Percentiles rank a stretch among this genome's conserved stretches.
Evolutionary conservation across 1,284 basidiomycete genomes (phyloP).

Genomic region (Somion occarium): DNA sequence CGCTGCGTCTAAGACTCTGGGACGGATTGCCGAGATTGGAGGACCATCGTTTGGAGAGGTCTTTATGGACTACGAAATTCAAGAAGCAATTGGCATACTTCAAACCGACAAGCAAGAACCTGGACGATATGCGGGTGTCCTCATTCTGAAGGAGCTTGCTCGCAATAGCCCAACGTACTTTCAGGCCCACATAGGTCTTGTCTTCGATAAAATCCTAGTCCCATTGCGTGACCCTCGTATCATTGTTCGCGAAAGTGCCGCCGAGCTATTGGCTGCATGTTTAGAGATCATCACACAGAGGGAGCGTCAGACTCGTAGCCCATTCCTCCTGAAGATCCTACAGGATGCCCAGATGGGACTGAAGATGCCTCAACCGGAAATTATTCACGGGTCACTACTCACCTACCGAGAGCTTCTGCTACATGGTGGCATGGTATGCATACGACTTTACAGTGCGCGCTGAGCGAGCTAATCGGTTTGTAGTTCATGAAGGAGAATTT

Average conservation of each 20-base stretch:
- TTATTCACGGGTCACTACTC: conserved; percentile 90
- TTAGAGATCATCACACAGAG: conserved; percentile 78
- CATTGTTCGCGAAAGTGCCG: conserved; percentile 87
- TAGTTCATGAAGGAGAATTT: conserved; percentile 95
- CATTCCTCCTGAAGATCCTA: conserved; percentile 75
- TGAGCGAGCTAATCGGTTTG: not conserved
- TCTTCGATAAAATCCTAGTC: conserved; percentile 88
- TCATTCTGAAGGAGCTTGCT: conserved; percentile 90
- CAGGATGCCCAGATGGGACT: conserved; percentile 88
- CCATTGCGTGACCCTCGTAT: conserved; percentile 83
- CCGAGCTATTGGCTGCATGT: conserved; percentile 86
- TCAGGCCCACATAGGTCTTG: conserved; percentile 79
- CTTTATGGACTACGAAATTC: conserved; percentile 85
- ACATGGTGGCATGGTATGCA: conserved; percentile 83
- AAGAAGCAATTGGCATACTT: conserved; percentile 74
- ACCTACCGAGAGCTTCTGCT: conserved; percentile 91
- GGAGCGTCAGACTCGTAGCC: conserved; percentile 62
- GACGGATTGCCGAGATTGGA: conserved; percentile 77
- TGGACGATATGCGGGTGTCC: conserved; percentile 78
- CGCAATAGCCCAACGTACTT: conserved; percentile 83
- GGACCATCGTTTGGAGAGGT: conserved; percentile 80
- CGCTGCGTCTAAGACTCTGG: conserved; percentile 81
- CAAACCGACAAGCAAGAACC: conserved; percentile 73
- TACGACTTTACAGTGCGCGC: not conserved
- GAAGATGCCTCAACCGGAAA: conserved; percentile 75